Evolutionary conservation across 768 basidiomycete species (phyloP), one percentile per base, ranked within the genome.

Genomic region (Psilocybe subaeruginosa): DNA sequence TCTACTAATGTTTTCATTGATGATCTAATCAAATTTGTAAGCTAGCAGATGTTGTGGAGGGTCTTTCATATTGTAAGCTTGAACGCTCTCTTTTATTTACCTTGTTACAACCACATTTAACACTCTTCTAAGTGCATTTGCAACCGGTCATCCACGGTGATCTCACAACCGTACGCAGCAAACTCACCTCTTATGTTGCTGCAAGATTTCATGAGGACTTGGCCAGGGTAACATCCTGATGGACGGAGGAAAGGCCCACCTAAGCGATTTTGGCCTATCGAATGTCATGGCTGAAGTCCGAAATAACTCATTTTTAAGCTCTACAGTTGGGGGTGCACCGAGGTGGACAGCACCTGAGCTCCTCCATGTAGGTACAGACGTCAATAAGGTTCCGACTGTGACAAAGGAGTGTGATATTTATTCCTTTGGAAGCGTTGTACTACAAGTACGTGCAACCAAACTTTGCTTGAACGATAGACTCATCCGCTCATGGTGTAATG

Each of bases 181-280:
- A 17, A 1, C 4, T 19, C 5, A 17, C 9, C 23, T 7, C n/a
- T 12, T 54, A 29, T n/a, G 12, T 9, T 23, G 31, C 1, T 35
- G 33, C 2, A 31, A 14, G n/a, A 8, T 45, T 37, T 35, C 49
- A 47, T 6, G 19, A 8, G 46, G 58, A 23, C 29, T 53, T 9
- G 33, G 7, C 33, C 41, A 78, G 78, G 70, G 66, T 1, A 78
- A 79, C 61, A 65, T 79, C 5, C 66, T 79, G 16, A 72, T 78
- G 53, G 68, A 77, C 57, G 64, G 70, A 3, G 68, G 69, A 27
- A 70, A 68, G 35, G 74, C 74, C 0, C 71, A 69, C 50, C 66
- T 79, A 9, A 71, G 70, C 16, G 78, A 78, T 64, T 77, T 77
- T 23, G 77, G 77, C 6, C 69, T 79, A 12, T 73, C 74, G 8